A percentile compares a stretch with the other conserved stretches of the same genome.
Evolutionary conservation across 2,329 filamentous ascomycete genomes (phyloP).

Genomic region (Cladosporium sp.): DNA sequence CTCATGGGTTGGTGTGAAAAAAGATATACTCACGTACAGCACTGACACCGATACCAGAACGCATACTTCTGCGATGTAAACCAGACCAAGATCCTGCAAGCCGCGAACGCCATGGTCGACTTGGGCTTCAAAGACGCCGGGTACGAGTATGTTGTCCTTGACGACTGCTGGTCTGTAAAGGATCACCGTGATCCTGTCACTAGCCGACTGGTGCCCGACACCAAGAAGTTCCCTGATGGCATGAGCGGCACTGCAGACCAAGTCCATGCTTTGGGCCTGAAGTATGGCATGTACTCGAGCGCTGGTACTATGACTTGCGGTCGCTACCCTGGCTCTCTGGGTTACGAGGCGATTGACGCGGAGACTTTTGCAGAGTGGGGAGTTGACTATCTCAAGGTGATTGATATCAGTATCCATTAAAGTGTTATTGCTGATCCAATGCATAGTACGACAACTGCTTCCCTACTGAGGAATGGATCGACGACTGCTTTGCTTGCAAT

Average conservation of each 20-base stretch:
- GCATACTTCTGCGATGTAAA: conserved; percentile 54
- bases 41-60: conserved; percentile 54
- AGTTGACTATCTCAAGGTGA: conserved; percentile 57
- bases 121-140: conserved; percentile 55
- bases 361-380: conserved; percentile 59
- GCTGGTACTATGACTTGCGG: conserved; percentile 48
- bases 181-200: conserved; percentile 51
- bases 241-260: conserved; percentile 55
- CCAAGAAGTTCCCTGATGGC: conserved; percentile 57
- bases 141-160: conserved; percentile 60
- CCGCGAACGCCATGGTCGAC: conserved; percentile 50
- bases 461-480: conserved; percentile 14
- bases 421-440: conserved; percentile 4
- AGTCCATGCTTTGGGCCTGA: conserved; percentile 59
- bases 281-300: conserved; percentile 64
- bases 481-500: conserved; percentile 22
- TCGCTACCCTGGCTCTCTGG: conserved; percentile 58
- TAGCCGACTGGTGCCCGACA: conserved; percentile 39
- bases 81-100: conserved; percentile 50
- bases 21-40: no score
- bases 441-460: conserved; percentile 24
- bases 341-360: conserved; percentile 60
- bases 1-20: conserved; percentile 9
- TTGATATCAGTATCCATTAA: background rate
- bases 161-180: conserved; percentile 60